Evolutionary conservation across 2,329 filamentous ascomycete species (phyloP).

Genomic region (Colletotrichum tropicale): DNA sequence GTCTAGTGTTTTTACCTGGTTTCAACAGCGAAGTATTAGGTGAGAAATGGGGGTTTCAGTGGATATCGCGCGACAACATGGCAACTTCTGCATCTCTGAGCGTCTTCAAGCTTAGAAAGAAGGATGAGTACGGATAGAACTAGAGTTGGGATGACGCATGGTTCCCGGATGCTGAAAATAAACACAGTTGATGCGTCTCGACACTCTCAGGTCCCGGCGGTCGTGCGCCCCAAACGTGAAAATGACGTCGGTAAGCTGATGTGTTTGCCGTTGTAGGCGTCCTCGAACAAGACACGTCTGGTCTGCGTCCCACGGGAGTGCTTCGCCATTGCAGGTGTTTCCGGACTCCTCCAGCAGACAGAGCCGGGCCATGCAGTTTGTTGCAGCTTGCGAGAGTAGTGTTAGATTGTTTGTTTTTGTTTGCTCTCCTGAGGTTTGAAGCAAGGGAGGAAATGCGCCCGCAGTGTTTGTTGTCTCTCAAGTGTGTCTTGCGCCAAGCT

Average conservation of each 20-base stretch:
- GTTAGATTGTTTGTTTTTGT: background rate
- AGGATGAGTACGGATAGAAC: background rate
- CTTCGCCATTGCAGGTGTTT: background rate
- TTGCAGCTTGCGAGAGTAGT: too few species aligned
- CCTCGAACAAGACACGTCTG: background rate
- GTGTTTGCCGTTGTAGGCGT: background rate
- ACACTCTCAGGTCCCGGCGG: background rate
- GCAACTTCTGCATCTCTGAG: background rate
- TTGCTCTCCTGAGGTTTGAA: background rate
- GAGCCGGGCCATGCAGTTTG: background rate
- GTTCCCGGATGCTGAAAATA: background rate
- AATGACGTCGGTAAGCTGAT: background rate
- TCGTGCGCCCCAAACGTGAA: background rate
- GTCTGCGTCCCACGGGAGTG: background rate
- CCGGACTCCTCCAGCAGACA: background rate
- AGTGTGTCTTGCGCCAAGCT: background rate
- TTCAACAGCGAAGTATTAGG: background rate
- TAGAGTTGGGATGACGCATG: background rate
- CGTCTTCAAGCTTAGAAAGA: background rate
- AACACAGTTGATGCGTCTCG: background rate
- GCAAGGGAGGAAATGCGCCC: background rate
- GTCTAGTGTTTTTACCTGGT: background rate
- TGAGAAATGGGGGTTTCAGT: background rate
- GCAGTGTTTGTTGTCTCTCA: background rate
- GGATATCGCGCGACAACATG: background rate